These are phyloP conservation scores for Globisporangium polare DNA, from an alignment of 352 stramenopile genomes.

Conservation along the genomic window DNA sequence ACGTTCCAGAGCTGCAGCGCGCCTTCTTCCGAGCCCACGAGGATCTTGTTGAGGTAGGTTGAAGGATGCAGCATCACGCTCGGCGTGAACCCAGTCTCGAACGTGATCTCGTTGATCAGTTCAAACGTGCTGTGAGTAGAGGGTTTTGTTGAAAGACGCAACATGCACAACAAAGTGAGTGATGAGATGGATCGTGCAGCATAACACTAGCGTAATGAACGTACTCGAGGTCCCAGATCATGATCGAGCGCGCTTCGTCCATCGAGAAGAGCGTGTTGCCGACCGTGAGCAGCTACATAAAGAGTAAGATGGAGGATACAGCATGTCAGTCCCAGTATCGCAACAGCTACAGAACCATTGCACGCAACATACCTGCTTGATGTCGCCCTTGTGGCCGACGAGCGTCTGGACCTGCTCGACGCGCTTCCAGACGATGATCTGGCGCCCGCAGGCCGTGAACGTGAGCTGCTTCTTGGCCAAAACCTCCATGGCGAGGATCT, in stretches of 20 bases:
- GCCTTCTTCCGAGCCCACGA: conserved; percentile 85
- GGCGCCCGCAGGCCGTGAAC: conserved; percentile 65
- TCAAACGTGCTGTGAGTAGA: conserved; percentile 39
- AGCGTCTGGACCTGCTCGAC: conserved; percentile 53
- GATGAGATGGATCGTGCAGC: not conserved
- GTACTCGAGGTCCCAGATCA: conserved; percentile 65
- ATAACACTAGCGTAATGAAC: conserved; percentile 8
- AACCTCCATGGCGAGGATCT: conserved; percentile 63
- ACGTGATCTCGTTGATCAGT: conserved; percentile 48
- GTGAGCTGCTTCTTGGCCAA: conserved; percentile 69
- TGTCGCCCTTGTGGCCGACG: conserved; percentile 45
- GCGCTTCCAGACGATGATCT: conserved; percentile 74
- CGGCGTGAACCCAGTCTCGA: conserved; percentile 56
- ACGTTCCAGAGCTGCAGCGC: conserved; percentile 90
- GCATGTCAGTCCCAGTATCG: not conserved
- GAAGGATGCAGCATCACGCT: conserved; percentile 85
- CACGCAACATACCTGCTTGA: conserved; percentile 38
- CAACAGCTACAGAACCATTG: not conserved
- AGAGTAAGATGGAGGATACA: not conserved
- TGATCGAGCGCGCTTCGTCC: conserved; percentile 47
- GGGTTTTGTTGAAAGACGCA: conserved; percentile 7
- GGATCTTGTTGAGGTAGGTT: conserved; percentile 95
- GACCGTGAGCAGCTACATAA: conserved; percentile 38
- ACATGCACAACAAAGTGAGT: not conserved
- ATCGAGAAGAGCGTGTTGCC: conserved; percentile 71